Conservation (phyloP, 139 green algal species). For the Picochlorum costavermella region DNA sequence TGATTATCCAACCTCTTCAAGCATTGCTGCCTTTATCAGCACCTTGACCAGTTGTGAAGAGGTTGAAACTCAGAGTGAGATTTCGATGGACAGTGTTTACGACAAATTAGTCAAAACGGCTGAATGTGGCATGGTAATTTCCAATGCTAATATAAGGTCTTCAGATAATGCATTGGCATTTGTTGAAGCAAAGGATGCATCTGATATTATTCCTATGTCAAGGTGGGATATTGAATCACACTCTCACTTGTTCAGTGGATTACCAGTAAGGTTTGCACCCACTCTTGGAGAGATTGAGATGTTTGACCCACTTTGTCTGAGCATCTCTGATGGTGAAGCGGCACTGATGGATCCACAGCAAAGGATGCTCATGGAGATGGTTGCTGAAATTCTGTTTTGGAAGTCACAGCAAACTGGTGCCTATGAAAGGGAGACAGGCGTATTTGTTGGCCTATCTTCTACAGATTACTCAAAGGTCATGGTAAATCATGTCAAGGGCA, state of each 20-base stretch:
- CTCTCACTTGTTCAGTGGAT: slow-evolving; percentile 7
- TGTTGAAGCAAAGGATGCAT: slow-evolving; percentile 12
- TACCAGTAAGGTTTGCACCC: slow-evolving; percentile 31
- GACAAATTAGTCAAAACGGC: not conserved
- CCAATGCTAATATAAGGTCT: not conserved
- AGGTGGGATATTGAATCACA: slow-evolving; percentile 36
- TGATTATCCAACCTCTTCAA: slow-evolving; percentile 61
- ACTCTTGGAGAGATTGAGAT: slow-evolving; percentile 26
- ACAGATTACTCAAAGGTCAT: slow-evolving; percentile 28
- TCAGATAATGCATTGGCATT: slow-evolving; percentile 7
- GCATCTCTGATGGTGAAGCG: slow-evolving; percentile 43
- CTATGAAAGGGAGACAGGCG: slow-evolving; percentile 18
- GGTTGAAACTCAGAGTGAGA: slow-evolving; percentile 5
- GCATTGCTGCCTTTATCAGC: slow-evolving; percentile 36
- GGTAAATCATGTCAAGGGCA: slow-evolving; percentile 12
- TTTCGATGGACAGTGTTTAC: not conserved
- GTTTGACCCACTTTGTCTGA: slow-evolving; percentile 50
- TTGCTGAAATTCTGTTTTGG: slow-evolving; percentile 22
- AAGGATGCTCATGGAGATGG: slow-evolving; percentile 60
- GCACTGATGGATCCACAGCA: slow-evolving; percentile 74
- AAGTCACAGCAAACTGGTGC: not conserved
- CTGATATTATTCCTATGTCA: slow-evolving; percentile 15
- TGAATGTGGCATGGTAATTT: not conserved
- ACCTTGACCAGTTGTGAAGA: not conserved
- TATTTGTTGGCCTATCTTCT: slow-evolving; percentile 56